Percentiles rank a stretch among this genome's conserved stretches.
Conservation (phyloP, 805 yeast genomes). For the Cyberlindnera subsufficiens region DNA sequence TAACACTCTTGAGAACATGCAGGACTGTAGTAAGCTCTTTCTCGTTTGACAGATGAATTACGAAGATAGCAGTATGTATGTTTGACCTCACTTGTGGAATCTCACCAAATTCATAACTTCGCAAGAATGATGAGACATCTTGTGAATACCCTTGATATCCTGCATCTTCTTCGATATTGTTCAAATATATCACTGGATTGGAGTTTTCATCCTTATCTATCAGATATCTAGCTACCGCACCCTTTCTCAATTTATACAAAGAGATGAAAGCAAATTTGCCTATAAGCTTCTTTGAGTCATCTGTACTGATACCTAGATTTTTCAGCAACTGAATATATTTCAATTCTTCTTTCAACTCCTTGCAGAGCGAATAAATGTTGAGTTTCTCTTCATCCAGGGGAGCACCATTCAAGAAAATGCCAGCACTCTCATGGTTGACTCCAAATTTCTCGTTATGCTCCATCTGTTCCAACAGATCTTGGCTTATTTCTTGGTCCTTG, state of each 20-base stretch:
- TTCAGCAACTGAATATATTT: conserved; percentile 20
- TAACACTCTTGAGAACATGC: conserved; percentile 41
- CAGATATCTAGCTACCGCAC: conserved; percentile 20
- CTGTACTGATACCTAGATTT: conserved; percentile 28
- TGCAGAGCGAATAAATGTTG: conserved; percentile 37
- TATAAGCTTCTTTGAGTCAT: conserved; percentile 31
- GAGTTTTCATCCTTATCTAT: conserved; percentile 22
- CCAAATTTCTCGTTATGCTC: conserved; percentile 32
- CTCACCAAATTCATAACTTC: conserved; percentile 46
- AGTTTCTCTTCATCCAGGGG: conserved; percentile 41
- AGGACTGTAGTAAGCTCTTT: conserved; percentile 45
- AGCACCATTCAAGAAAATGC: conserved; percentile 68
- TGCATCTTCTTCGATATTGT: conserved; percentile 64
- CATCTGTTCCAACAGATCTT: conserved; percentile 25
- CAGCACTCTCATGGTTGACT: conserved; percentile 33
- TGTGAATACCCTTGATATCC: conserved; percentile 42
- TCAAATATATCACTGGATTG: conserved; percentile 55
- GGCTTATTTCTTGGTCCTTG: conserved; percentile 11
- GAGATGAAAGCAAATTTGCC: conserved; percentile 33
- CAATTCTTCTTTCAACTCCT: conserved; percentile 33
- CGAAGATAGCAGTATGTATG: conserved; percentile 68
- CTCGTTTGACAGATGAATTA: conserved; percentile 50
- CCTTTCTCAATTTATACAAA: conserved; percentile 12
- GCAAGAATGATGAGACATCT: conserved; percentile 42
- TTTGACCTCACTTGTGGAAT: conserved; percentile 70